Percentiles rank a stretch among this genome's conserved stretches.
Evolutionary conservation across 305 asterid species (phyloP).

Genomic region (Fraxinus baroniana): DNA sequence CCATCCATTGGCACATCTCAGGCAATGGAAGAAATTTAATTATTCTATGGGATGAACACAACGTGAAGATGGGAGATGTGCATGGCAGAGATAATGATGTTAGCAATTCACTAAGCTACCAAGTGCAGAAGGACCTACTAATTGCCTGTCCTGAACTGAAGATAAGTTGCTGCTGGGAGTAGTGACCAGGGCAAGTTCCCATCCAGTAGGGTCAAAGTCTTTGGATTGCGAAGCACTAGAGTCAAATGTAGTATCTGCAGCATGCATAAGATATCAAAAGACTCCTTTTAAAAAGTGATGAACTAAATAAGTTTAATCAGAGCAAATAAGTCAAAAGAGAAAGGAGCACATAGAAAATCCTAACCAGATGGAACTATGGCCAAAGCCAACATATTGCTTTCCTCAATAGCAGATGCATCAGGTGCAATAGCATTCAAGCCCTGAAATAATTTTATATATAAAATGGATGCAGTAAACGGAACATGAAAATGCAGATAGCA

Average conservation of each 20-base stretch:
- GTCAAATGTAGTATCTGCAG: constrained; percentile 51
- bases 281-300: not conserved
- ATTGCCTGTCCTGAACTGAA: constrained; percentile 74
- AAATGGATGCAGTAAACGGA: constrained; percentile 9
- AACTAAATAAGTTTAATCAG: constrained; percentile 31
- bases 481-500: constrained; percentile 13
- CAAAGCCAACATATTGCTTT: constrained; percentile 80
- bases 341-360: constrained; percentile 18
- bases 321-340: not conserved
- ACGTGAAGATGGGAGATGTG: not conserved
- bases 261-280: not conserved
- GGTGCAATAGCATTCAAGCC: constrained; percentile 60
- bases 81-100: not conserved
- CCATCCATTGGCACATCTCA: not conserved
- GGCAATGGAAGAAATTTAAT: not conserved
- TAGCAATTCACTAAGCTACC: not conserved
- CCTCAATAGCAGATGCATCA: constrained; percentile 74
- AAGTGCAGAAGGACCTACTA: constrained; percentile 49
- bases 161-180: constrained; percentile 88
- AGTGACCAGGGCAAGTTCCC: constrained; percentile 49
- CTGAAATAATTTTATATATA: constrained; percentile 33
- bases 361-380: constrained; percentile 90
- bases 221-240: constrained; percentile 47
- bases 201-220: constrained; percentile 50
- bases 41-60: not conserved